These are phyloP conservation scores for Fusarium sp. DNA, from an alignment of 2,329 filamentous ascomycete species.

Conservation along the genomic window DNA sequence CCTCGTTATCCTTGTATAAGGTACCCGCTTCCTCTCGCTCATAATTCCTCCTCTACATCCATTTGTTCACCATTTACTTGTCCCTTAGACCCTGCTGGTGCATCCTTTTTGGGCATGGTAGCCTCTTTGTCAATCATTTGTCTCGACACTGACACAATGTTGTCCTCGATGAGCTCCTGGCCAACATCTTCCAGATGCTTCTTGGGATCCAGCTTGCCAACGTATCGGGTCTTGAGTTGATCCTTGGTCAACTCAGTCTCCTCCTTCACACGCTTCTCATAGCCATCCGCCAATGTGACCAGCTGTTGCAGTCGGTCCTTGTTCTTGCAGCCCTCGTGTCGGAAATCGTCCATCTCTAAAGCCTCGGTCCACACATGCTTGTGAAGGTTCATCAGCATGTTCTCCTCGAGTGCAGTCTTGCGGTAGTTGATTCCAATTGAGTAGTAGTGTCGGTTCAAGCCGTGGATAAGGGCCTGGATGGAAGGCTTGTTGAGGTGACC, in stretches of 20 bases:
- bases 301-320: conserved; percentile 90
- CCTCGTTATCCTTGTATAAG: conserved; percentile 32
- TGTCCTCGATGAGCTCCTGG: conserved; percentile 97
- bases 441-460: conserved; percentile 98
- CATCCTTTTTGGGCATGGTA: conserved; percentile 83
- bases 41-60: conserved; percentile 77
- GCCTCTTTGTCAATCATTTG: conserved; percentile 99
- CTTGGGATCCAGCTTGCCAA: conserved; percentile 98
- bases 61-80: conserved; percentile 72
- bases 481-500: conserved; percentile 99
- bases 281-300: conserved; percentile 91
- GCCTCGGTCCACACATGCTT: conserved; percentile 99
- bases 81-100: conserved; percentile 62
- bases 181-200: conserved; percentile 98
- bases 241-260: conserved; percentile 98
- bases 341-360: conserved; percentile 96
- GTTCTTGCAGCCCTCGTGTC: conserved; percentile 85
- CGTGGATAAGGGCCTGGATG: conserved; percentile 99
- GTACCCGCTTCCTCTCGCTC: conserved; percentile 38
- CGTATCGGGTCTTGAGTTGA: conserved; percentile 98
- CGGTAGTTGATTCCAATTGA: conserved; percentile 98
- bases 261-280: conserved; percentile 99
- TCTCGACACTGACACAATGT: conserved; percentile 97
- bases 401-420: conserved; percentile 97
- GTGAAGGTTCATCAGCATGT: conserved; percentile 99